Evolutionary conservation across 306 rosid genomes (phyloP).

Genomic region (Begonia masoniana): DNA sequence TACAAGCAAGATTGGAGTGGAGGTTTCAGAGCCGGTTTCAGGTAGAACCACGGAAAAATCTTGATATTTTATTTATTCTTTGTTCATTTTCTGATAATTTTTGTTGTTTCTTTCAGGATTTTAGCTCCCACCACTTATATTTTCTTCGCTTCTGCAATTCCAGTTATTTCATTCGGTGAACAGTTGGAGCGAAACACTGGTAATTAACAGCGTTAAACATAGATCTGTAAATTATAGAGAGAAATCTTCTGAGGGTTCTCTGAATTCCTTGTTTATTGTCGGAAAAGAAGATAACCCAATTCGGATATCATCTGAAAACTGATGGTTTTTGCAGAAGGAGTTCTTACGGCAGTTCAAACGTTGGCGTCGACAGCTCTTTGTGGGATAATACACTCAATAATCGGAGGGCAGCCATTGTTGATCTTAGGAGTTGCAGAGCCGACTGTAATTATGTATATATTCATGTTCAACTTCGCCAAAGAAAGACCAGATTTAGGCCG

Average conservation of each 20-base stretch:
- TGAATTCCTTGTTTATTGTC: neutral
- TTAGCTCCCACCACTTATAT: slow-evolving; percentile 73
- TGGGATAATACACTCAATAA: slow-evolving; percentile 75
- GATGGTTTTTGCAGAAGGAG: slow-evolving; percentile 58
- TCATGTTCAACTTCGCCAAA: slow-evolving; percentile 87
- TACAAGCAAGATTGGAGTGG: slow-evolving; percentile 64
- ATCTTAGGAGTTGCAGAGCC: slow-evolving; percentile 99
- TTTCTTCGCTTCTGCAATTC: slow-evolving; percentile 64
- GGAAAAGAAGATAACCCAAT: neutral
- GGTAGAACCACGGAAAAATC: slow-evolving; percentile 16
- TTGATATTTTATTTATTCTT: slow-evolving; percentile 5
- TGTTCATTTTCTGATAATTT: neutral
- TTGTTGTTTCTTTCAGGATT: slow-evolving; percentile 23
- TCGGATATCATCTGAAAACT: too few species aligned
- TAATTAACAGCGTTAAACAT: slow-evolving; percentile 6
- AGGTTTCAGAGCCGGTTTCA: slow-evolving; percentile 55
- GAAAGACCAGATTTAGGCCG: slow-evolving; percentile 66
- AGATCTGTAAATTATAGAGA: slow-evolving; percentile 2
- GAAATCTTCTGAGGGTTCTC: too few species aligned
- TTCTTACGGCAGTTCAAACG: slow-evolving; percentile 89
- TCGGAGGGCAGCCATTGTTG: slow-evolving; percentile 90
- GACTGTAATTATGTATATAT: slow-evolving; percentile 90
- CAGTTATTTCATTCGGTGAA: slow-evolving; percentile 67
- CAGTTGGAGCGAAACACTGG: slow-evolving; percentile 56
- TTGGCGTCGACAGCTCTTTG: slow-evolving; percentile 75